Evolutionary conservation across 352 stramenopile species (phyloP).

Genomic region (Globisporangium cederbergense): DNA sequence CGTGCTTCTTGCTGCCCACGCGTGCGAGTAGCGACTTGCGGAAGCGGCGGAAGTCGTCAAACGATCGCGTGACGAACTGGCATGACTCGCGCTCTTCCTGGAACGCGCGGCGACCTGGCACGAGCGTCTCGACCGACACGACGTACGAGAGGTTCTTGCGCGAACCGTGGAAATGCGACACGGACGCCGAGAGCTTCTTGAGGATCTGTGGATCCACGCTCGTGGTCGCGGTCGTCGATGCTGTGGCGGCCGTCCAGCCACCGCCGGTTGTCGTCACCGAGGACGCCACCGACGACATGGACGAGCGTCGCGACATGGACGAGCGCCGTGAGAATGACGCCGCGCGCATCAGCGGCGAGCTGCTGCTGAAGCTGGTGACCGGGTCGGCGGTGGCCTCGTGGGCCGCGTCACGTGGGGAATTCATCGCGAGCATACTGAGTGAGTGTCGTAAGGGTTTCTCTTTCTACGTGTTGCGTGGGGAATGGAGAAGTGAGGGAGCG

Average conservation of each 20-base stretch:
- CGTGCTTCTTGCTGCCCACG: conserved; percentile 43
- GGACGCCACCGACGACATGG: conserved; percentile 12
- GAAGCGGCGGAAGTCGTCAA: conserved; percentile 75
- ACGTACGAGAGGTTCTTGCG: conserved; percentile 78
- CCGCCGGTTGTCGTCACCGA: conserved; percentile 3
- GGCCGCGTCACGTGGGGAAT: background rate
- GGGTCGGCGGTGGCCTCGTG: background rate
- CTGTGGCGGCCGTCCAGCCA: conserved; percentile 29
- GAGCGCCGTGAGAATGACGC: conserved; percentile 16
- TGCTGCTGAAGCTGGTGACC: background rate
- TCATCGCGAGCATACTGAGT: conserved; percentile 3
- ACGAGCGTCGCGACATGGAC: conserved; percentile 16
- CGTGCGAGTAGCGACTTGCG: conserved; percentile 68
- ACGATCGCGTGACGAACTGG: conserved; percentile 65
- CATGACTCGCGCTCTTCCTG: conserved; percentile 67
- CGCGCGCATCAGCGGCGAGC: conserved; percentile 13
- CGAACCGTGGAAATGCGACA: conserved; percentile 62
- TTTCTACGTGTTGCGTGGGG: background rate
- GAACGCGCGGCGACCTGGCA: conserved; percentile 48
- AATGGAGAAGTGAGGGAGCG: conserved; percentile 1
- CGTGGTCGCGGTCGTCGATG: conserved; percentile 23
- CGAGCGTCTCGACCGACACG: conserved; percentile 73
- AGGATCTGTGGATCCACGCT: conserved; percentile 76
- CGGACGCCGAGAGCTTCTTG: conserved; percentile 72
- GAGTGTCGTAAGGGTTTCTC: background rate